Base-by-base conservation (phyloP, 371 early-diverging fungal species). In the Lichtheimia hyalospora region DNA sequence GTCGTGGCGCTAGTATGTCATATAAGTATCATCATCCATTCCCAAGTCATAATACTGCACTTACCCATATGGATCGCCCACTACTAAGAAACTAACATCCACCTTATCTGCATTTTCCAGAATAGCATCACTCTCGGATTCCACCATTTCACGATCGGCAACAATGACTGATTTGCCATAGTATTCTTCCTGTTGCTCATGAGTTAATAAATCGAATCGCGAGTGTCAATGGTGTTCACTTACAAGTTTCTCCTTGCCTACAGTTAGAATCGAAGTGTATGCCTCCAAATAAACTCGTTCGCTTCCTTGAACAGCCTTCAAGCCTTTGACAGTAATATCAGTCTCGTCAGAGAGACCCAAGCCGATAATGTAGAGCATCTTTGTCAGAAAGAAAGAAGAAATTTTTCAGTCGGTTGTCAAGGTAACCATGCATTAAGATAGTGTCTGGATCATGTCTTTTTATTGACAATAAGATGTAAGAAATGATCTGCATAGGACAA, bases 141-240 rank as follows among this genome's bases (percentile, higher is more conserved):
- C 99, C 13, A 99, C 96, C 86, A 95, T 91, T 71, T 98, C 96
- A 70, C 99, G 89, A 73, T 96, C 95, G 12, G 97, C 99, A 24
- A 96, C 60, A 7, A 86, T 83, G 12, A 99, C 86, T 42, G 83
- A 68, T 66, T 92, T 90, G 21, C 88, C 94, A 74, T 97, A 95
- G 62, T 92, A 92, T 25, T 81, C 85, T 84, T 98, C 94, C 87
- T 93, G 51, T 41, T 12, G 34, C 39, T 15, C 21, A 24, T 24
- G n/a, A 1, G 34, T 28, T 27, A 3, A 34, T 34, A 12, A 52
- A n/a, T 52, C 24, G 27, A 52, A 16, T 52, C 8, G 46, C n/a
- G 10, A 34, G 34, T 8, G 8, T 27, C 58, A 27, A 28, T 39
- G 21, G 39, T 6, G 0, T 40, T 6, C 7, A 57, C 72, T 42